phyloP scores from a whole-genome alignment of 176 grass and related monocot genomes.

The Carex parvula region DNA sequence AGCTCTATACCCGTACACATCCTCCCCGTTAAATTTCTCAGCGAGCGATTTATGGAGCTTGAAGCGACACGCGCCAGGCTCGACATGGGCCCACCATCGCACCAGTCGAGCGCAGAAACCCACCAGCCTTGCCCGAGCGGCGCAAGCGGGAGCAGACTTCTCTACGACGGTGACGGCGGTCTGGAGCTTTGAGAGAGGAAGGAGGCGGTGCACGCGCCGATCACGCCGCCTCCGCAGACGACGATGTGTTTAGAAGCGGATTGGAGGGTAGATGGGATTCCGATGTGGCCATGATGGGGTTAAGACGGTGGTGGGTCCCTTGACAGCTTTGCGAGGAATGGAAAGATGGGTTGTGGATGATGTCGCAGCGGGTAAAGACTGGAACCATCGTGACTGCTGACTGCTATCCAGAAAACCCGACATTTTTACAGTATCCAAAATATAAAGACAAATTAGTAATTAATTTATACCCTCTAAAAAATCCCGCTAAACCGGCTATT shows the following conservation, averaged over 20 bases:
- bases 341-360: background rate
- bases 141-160: constrained; percentile 66
- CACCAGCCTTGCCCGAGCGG: constrained; percentile 77
- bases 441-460: too few relatives aligned
- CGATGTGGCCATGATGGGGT: background rate
- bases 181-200: constrained; percentile 53
- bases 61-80: constrained; percentile 63
- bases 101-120: constrained; percentile 92
- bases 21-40: constrained; percentile 42
- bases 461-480: too few relatives aligned
- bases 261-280: constrained; percentile 8
- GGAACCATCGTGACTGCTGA: background rate
- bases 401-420: background rate
- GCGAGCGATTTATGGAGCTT: constrained; percentile 63
- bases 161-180: constrained; percentile 53
- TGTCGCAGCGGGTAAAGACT: background rate
- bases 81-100: constrained; percentile 55
- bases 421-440: too few relatives aligned
- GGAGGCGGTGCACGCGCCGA: constrained; percentile 77
- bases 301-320: background rate
- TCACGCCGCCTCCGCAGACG: constrained; percentile 74
- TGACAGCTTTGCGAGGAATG: background rate
- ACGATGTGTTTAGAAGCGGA: constrained; percentile 44
- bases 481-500: too few relatives aligned
- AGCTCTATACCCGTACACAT: constrained; percentile 62